phyloP scores from a whole-genome alignment of 2,329 filamentous ascomycete genomes.

The Fusarium longipes region DNA sequence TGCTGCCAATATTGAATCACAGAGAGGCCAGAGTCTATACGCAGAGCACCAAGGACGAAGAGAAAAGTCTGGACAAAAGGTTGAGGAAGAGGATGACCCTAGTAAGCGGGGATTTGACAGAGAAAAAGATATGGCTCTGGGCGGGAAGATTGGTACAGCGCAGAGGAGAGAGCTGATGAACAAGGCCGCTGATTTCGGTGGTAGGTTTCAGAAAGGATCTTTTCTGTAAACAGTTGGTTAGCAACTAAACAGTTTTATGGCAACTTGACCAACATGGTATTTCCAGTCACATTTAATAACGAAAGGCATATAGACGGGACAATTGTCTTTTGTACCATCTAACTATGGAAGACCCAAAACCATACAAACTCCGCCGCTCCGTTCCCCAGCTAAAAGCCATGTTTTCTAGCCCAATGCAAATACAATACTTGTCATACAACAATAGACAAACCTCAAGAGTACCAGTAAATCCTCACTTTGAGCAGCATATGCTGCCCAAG shows the following conservation, averaged over 20 bases:
- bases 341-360: constrained; percentile 45
- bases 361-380: constrained; percentile 52
- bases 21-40: constrained; percentile 68
- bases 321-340: constrained; percentile 42
- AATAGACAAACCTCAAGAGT: constrained; percentile 35
- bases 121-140: constrained; percentile 91
- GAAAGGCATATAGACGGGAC: constrained; percentile 23
- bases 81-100: constrained; percentile 84
- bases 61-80: constrained; percentile 51
- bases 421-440: constrained; percentile 43
- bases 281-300: constrained; percentile 1
- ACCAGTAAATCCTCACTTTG: constrained; percentile 21
- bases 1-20: constrained; percentile 62
- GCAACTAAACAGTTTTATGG: background rate
- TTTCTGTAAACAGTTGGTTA: constrained; percentile 57
- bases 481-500: constrained; percentile 17
- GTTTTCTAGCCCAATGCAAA: constrained; percentile 46
- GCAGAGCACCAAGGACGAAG: constrained; percentile 62
- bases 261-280: background rate
- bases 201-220: constrained; percentile 82
- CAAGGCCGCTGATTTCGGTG: constrained; percentile 83
- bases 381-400: constrained; percentile 45
- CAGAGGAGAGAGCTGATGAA: constrained; percentile 83
- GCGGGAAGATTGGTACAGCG: constrained; percentile 75
- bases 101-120: constrained; percentile 88